Base-by-base conservation (phyloP, 495 filamentous ascomycete species). In the Physcia stellaris region DNA sequence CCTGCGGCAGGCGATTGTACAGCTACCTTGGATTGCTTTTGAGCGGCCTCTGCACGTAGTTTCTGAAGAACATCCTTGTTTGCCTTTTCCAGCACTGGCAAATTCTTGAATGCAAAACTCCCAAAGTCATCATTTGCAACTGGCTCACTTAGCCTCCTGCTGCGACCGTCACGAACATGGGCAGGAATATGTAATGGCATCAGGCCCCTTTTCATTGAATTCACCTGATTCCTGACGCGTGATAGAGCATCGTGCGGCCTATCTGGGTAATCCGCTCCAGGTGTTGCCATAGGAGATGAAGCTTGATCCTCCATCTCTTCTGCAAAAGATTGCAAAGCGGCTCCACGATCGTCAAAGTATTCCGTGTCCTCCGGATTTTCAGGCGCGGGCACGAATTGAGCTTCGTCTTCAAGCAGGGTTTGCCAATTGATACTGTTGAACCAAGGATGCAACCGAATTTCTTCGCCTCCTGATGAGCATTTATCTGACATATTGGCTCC, bases 61-160 rank as follows among this genome's bases (percentile, higher is more conserved):
- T 94, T 94, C 51, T 96, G 86, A 26, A 98, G 90, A 29, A 95
- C 84, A 54, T 98, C 92, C 53, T 96, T 96, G 55, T 98, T 98
- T 26, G 92, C 90, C 55, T 94, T 96, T 53, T 95, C 88, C 15
- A 98, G 68, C 39, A 96, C 88, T 1, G 90, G 85, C 23, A 98
- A 66, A 49, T 98, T 98, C 62, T 95, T 98, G 68, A 93, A 98
- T 23, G 86, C 71, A 62, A 98, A 98, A 43, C 73, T 83, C 24
- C 90, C 90, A 64, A 98, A 98, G 55, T 98, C 90, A 58, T 96
- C 92, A 0, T 75, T 68, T 24, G 75, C 66, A 15, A 86, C 75
- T 2, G 90, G 90, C 58, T 98, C 90, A 53, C 90, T 96, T 24
- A 95, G 62, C 48, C 90, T 71, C 42, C 90, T 71, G 48, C 71